Evolutionary conservation across 108 stramenopile species (phyloP).

Genomic region (Aurantiochytrium sp.): DNA sequence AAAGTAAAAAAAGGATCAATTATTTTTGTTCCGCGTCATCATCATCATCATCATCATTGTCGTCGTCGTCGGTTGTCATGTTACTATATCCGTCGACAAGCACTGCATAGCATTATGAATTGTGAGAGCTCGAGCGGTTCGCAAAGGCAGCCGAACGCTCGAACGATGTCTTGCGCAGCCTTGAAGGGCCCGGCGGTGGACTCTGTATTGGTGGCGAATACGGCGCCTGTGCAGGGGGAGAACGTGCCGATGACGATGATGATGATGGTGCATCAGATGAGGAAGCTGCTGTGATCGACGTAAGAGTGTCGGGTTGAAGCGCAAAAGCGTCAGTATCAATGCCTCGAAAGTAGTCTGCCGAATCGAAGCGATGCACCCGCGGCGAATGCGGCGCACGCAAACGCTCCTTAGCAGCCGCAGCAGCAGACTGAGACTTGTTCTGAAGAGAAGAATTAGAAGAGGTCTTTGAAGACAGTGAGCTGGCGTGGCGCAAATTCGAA

Average conservation of each 20-base stretch:
- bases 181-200: neutral
- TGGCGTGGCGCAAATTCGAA: no score
- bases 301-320: neutral
- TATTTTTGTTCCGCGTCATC: no score
- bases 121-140: no score
- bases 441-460: neutral
- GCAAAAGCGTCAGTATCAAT: neutral
- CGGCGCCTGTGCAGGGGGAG: neutral
- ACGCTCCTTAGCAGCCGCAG: neutral
- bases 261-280: no score
- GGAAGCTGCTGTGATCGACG: no score
- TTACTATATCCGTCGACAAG: no score
- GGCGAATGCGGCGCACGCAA: neutral
- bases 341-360: neutral
- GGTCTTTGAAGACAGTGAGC: no score
- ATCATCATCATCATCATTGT: no score
- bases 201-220: neutral
- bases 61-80: no score
- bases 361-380: constrained; percentile 4
- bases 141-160: neutral
- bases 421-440: neutral
- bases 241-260: neutral
- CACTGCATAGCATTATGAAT: no score
- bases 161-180: neutral
- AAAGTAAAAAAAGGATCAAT: no score